Base-by-base conservation (phyloP, 164 flowering plant genomes). In the Magnolia officinalis region DNA sequence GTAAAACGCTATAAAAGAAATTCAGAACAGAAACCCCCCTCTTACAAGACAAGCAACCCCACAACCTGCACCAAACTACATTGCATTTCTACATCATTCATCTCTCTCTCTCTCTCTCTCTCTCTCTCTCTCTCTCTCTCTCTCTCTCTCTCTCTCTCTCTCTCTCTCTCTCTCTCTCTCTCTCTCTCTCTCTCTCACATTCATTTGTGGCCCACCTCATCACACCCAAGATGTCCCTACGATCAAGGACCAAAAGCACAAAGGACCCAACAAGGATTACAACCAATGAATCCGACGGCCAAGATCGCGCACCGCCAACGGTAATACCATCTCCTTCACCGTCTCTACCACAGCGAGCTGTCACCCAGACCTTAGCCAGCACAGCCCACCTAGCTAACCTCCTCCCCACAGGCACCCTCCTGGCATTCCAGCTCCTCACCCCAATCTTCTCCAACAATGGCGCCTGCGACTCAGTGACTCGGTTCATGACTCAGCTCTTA, bases 321-420 rank as follows among this genome's bases (percentile, higher is more conserved):
- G 29, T 31, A 31, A n/a, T 52, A 74, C 29, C 76, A n/a, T 21
- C 63, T 2, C 55, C 74, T 8, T n/a, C 74, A 49, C 77, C 83
- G 23, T 26, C 83, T 14, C 71, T 80, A 16, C 29, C 75, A 0
- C 91, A 81, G 66, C 75, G 86, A 3, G 88, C 90, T 0, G 71
- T 90, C 70, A 72, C 88, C 3, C 88, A 80, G 70, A 83, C 89
- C 75, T 72, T 88, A 81, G 80, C 86, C 29, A 77, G 84, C 64
- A 84, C 87, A 20, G 85, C 89, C 37, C 81, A 86, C 79, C 83
- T 92, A 4, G 90, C 91, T 13, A 90, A 88, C 77, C 88, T 90
- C 21, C 82, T 92, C 19, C 96, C 96, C 0, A 92, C 94, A 9
- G 90, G 91, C 49, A 89, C 92, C 8, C 86, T 87, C 65, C 81